Evolutionary conservation across 78 protist species (phyloP), one percentile per base, ranked within the genome.

Genomic region (Dictyostelium brefeldianum): DNA sequence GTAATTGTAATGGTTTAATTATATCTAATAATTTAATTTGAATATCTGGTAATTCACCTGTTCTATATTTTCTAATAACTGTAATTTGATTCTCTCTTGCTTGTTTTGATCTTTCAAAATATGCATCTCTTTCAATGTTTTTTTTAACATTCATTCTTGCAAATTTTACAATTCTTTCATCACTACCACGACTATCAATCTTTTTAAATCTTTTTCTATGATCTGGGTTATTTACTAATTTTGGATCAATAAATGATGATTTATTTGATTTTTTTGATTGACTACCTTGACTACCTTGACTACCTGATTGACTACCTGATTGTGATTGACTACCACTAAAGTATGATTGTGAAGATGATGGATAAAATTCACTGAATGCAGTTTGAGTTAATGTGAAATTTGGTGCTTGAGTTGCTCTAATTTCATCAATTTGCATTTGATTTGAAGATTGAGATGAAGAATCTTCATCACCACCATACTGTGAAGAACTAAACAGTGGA

Each of bases 31-130:
- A 20, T 53, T 59, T 50, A 36, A 96, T 92, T 59, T 79, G 91
- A 41, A 96, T 85, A 74, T 96, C 98, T 5, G 98, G 98, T 29
- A 96, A 57, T 69, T 96, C 98, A 25, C 98, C 98, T 4, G 62
- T 31, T n/a, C 97, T 36, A 51, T 95, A 95, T 27, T 95, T 89
- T 18, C 97, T 29, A 48, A 95, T 70, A 87, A 95, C 70, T 41
- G 90, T 89, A 15, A 95, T 81, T 57, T 93, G 78, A 25, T 83
- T 83, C n/a, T 80, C 87, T 18, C 96, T 36, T 25, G 91, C 89
- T 59, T 93, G 65, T 65, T 80, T 77, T 1, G 89, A 17, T 46
- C 78, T 54, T 29, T 77, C 83, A 43, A 83, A 51, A 53, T 43
- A 65, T 41, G 47, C 67, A 27, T 80, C 90, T 18, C 90, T 53